Evolutionary conservation across 192 early-diverging fungal genomes (phyloP).

Genomic region (Spizellomyces sp.): DNA sequence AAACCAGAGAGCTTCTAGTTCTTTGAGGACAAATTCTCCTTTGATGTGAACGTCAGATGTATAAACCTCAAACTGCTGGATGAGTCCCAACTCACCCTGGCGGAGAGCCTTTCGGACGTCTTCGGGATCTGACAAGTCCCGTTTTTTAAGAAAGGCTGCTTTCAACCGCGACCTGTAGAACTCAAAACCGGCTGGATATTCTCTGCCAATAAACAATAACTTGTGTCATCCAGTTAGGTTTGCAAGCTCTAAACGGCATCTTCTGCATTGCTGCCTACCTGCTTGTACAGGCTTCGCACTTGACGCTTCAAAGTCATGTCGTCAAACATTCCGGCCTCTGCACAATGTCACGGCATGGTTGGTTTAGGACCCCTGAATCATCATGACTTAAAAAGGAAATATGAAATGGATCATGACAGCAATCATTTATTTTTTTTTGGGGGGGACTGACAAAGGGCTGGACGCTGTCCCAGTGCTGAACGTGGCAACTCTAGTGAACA

Average conservation of each 20-base stretch:
- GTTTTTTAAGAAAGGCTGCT: slow-evolving; percentile 36
- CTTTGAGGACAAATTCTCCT: slow-evolving; percentile 43
- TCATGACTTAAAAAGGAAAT: not conserved
- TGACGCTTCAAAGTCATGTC: not conserved
- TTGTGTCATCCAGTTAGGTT: slow-evolving; percentile 7
- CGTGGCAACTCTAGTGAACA: not conserved
- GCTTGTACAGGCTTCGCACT: slow-evolving; percentile 9
- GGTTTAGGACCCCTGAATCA: not conserved
- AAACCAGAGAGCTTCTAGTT: slow-evolving; percentile 43
- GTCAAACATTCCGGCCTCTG: not conserved
- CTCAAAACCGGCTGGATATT: slow-evolving; percentile 32
- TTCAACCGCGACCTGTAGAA: slow-evolving; percentile 26
- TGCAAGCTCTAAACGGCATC: slow-evolving; percentile 3
- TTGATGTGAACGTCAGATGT: slow-evolving; percentile 5
- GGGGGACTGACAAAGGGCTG: not conserved
- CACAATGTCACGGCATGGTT: not conserved
- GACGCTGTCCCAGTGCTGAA: not conserved
- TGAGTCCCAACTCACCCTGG: slow-evolving; percentile 10
- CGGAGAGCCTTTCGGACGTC: slow-evolving; percentile 35
- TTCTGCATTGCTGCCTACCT: not conserved
- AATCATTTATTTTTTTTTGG: not conserved
- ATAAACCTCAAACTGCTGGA: not conserved
- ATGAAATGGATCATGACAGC: not conserved
- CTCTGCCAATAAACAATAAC: slow-evolving; percentile 33
- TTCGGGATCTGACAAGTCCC: slow-evolving; percentile 21